A percentile compares a stretch with the other conserved stretches of the same genome.
These are phyloP conservation scores for Xylariaceae sp. DNA, from an alignment of 2,329 filamentous ascomycete genomes.

Conservation along the genomic window DNA sequence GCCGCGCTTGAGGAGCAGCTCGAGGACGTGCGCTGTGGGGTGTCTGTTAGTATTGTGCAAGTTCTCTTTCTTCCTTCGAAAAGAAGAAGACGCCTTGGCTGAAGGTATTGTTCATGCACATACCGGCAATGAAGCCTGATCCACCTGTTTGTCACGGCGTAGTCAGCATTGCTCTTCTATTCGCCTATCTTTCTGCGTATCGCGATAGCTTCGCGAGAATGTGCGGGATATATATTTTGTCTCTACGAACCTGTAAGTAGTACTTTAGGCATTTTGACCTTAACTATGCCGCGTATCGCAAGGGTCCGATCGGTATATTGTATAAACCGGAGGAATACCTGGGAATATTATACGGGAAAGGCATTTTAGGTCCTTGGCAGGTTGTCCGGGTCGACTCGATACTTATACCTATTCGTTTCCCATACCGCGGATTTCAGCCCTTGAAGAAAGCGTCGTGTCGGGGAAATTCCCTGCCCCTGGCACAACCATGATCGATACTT, in stretches of 20 bases:
- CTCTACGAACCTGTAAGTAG: slow-evolving; percentile 47
- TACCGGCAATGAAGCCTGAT: slow-evolving; percentile 56
- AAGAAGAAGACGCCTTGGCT: background rate
- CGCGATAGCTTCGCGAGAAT: background rate
- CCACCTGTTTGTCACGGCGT: slow-evolving; percentile 41
- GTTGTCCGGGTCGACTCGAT: background rate
- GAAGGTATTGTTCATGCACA: slow-evolving; percentile 14
- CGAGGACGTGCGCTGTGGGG: slow-evolving; percentile 54
- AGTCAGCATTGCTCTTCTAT: slow-evolving; percentile 7
- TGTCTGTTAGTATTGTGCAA: background rate
- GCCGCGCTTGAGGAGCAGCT: slow-evolving; percentile 54
- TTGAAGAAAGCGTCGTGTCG: too few relatives aligned
- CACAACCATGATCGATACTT: too few relatives aligned
- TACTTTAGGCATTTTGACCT: slow-evolving; percentile 49
- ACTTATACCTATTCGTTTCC: too few relatives aligned
- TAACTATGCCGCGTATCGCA: background rate
- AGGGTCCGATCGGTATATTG: background rate
- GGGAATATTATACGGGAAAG: background rate
- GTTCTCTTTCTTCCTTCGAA: background rate
- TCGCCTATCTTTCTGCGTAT: background rate
- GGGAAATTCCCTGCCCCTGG: too few relatives aligned
- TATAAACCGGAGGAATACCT: background rate
- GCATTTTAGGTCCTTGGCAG: background rate
- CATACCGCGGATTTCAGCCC: background rate
- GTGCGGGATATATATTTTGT: slow-evolving; percentile 4